Base-by-base conservation (phyloP, 2,329 filamentous ascomycete genomes). In the Cordyceps cicadae region DNA sequence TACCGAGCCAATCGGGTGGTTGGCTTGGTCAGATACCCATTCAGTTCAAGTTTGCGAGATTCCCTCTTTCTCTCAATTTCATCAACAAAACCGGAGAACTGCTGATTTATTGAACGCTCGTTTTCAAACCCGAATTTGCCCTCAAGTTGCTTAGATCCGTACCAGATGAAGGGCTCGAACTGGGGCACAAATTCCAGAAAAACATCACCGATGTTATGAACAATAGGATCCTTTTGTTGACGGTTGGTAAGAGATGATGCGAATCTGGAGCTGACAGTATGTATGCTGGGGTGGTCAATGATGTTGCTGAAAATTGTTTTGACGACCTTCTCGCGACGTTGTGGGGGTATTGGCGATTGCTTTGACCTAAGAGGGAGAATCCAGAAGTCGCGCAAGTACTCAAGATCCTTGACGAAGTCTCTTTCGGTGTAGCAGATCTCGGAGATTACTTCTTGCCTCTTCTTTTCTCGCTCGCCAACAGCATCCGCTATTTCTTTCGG, bases 51-150 rank as follows among this genome's bases (percentile, higher is more conserved):
- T 75, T 99, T 99, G 65, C 94, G 85, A 6, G 93, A 97, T 73
- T 99, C 94, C 73, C 97, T 97, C 67, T 96, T 84, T 62, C 94
- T 83, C 74, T 99, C 94, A 6, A 95, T 96, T 72, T 97, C 92
- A 66, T 99, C 94, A 29, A 97, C 94, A 67, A 97, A 97, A 69
- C 89, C 90, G 56, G 88, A 80, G 72, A 99, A 99, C 46, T 84
- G 84, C 1, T 87, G 83, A 68, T 99, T 99, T 61, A 86, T 83
- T 17, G 89, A 87, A 67, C 94, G 90, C 76, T 99, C 94, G 69
- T 94, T 94, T 75, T 99, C 94, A 71, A 97, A 99, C 71, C 97
- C 94, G 70, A 93, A 97, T 74, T 99, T 97, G 67, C 90, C 94
- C 72, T 96, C 95, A 52, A 99, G 79, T 74, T 99, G 94, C 71